Conservation (phyloP, 306 rosid genomes). For the Rubus parviflorus region DNA sequence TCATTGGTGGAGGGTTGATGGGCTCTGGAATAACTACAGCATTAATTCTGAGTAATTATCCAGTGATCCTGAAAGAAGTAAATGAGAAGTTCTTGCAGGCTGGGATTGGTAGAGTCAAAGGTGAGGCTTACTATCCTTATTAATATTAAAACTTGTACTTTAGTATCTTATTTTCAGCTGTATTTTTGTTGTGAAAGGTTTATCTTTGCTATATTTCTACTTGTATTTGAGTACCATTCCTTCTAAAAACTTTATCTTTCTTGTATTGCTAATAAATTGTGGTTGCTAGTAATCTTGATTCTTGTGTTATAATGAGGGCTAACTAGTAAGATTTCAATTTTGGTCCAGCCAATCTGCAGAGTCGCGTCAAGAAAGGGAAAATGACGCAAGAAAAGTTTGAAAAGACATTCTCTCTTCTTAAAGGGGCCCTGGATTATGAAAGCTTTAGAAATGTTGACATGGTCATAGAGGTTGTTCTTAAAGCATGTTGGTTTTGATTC, state of each 20-base stretch:
- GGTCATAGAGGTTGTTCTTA: constrained; percentile 82
- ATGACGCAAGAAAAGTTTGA: constrained; percentile 77
- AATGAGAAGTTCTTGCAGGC: constrained; percentile 83
- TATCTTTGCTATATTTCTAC: neutral
- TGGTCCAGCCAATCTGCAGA: constrained; percentile 83
- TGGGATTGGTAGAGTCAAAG: constrained; percentile 80
- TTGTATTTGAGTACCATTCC: neutral
- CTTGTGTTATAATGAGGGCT: neutral
- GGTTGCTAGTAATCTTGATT: neutral
- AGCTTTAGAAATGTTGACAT: constrained; percentile 86
- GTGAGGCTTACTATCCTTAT: constrained; percentile 42
- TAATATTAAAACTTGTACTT: constrained; percentile 9
- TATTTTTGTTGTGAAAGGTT: neutral
- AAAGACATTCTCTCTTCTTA: constrained; percentile 63
- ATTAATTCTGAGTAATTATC: constrained; percentile 67
- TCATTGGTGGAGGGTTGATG: constrained; percentile 96
- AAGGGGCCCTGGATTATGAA: constrained; percentile 73
- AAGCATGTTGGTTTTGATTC: constrained; percentile 7
- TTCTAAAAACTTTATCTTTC: neutral
- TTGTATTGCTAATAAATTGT: neutral
- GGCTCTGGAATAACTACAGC: constrained; percentile 98
- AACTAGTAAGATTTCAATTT: neutral
- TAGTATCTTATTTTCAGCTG: constrained; percentile 18
- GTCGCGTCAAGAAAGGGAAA: constrained; percentile 79
- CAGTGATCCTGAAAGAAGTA: constrained; percentile 89